Evolutionary conservation across 768 basidiomycete genomes (phyloP), one percentile per base, ranked within the genome.

Genomic region (Psilocybe subaeruginosa): DNA sequence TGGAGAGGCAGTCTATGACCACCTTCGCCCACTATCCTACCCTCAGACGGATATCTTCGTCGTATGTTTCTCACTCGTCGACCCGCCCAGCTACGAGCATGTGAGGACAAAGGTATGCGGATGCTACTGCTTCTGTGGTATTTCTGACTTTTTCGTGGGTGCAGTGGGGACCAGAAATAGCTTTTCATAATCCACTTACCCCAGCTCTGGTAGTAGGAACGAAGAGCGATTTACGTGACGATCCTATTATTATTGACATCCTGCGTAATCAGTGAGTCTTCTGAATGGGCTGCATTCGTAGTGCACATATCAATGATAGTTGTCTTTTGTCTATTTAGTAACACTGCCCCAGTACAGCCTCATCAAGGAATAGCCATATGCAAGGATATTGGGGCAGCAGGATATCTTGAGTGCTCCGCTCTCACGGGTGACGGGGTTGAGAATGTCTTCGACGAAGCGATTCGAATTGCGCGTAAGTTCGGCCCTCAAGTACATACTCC

Each of bases 41-140:
- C 53, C 53, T 11, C 33, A 39, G n/a, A 60, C 59, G 6, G 59
- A 60, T 27, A 31, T 60, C 3, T 60, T 60, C 43, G n/a, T 60
- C 12, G 8, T 60, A 8, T 60, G 59, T 6, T 60, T 54, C 12
- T 60, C 59, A 1, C 3, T 60, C 2, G 53, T 60, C 8, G 16
- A 54, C 9, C 59, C 59, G 2, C 0, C 23, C 3, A 54, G 59
- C 33, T 60, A 48, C 33, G 59, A 60, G 8, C 6, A 39, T n/a
- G 37, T 60, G 3, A 31, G 59, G 23, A 54, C 59, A 31, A 54
- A 49, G 59, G 59, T 60, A 14, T n/a, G 30, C 19, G 4, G 17
- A 16, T 9, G 16, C 14, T 46, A 49, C n/a, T n/a, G 14, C 49
- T 35, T 2, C 33, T 11, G 6, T 35, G 6, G 49, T 6, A 9